Conservation (phyloP, 2,329 filamentous ascomycete genomes). For the Alternaria arborescens region DNA sequence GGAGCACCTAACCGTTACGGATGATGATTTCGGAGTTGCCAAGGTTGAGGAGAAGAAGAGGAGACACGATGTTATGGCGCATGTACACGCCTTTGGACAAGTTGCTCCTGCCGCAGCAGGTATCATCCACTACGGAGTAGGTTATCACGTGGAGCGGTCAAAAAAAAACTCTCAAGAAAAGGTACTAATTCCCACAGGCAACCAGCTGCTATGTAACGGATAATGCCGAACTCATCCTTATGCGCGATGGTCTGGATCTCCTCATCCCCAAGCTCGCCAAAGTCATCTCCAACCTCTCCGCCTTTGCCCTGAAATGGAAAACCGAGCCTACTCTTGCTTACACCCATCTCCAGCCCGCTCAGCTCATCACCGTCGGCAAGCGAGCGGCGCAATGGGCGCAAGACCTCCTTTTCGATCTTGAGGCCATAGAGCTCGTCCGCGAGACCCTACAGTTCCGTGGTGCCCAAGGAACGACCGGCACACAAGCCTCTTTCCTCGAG, state of each 20-base stretch:
- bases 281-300: slow-evolving; percentile 75
- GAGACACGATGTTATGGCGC: slow-evolving; percentile 73
- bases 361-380: slow-evolving; percentile 72
- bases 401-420: slow-evolving; percentile 77
- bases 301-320: slow-evolving; percentile 78
- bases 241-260: slow-evolving; percentile 78
- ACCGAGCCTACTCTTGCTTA: slow-evolving; percentile 76
- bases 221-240: slow-evolving; percentile 65
- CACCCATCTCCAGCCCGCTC: slow-evolving; percentile 75
- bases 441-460: slow-evolving; percentile 78
- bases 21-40: slow-evolving; percentile 58
- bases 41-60: slow-evolving; percentile 62
- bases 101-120: slow-evolving; percentile 79
- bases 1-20: slow-evolving; percentile 55
- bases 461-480: slow-evolving; percentile 56
- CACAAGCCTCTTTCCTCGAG: slow-evolving; percentile 73
- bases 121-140: slow-evolving; percentile 78
- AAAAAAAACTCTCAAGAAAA: background rate
- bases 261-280: slow-evolving; percentile 79
- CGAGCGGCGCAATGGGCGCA: slow-evolving; percentile 78
- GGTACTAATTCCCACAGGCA: slow-evolving; percentile 67
- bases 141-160: slow-evolving; percentile 20
- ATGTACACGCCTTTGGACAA: slow-evolving; percentile 76
- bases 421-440: slow-evolving; percentile 74
- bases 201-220: slow-evolving; percentile 41